phyloP scores from a whole-genome alignment of 2,329 filamentous ascomycete genomes.

The Colletotrichum liaoningense region DNA sequence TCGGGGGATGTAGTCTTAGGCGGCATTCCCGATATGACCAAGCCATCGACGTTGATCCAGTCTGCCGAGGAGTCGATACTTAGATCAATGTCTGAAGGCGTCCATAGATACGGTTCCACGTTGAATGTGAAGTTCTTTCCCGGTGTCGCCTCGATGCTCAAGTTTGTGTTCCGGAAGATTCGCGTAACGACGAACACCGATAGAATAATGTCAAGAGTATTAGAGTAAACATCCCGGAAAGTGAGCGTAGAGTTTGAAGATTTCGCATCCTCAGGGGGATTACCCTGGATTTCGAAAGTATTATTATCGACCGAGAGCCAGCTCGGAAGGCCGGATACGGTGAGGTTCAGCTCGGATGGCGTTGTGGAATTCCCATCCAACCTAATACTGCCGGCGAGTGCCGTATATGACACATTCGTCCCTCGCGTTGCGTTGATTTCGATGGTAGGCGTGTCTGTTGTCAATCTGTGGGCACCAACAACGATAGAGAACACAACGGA shows the following conservation, averaged over 20 bases:
- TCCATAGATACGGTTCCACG: slow-evolving; percentile 54
- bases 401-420: slow-evolving; percentile 61
- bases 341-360: slow-evolving; percentile 63
- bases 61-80: slow-evolving; percentile 48
- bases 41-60: slow-evolving; percentile 56
- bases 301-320: slow-evolving; percentile 77
- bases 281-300: slow-evolving; percentile 74
- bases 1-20: slow-evolving; percentile 47
- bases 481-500: slow-evolving; percentile 76
- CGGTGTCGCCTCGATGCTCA: slow-evolving; percentile 52
- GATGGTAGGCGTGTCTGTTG: slow-evolving; percentile 68
- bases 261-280: slow-evolving; percentile 66
- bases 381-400: slow-evolving; percentile 62
- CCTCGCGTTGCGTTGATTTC: slow-evolving; percentile 68
- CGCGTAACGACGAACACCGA: slow-evolving; percentile 49
- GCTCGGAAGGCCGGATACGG: slow-evolving; percentile 64
- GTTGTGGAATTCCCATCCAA: slow-evolving; percentile 67
- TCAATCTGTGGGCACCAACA: slow-evolving; percentile 77
- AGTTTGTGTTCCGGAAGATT: slow-evolving; percentile 54
- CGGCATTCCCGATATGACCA: slow-evolving; percentile 54
- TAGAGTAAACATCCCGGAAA: slow-evolving; percentile 69
- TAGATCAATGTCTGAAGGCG: slow-evolving; percentile 53
- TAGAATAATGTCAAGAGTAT: slow-evolving; percentile 68
- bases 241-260: slow-evolving; percentile 73
- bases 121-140: slow-evolving; percentile 57